These are phyloP conservation scores for Papiliotrema flavescens DNA, from an alignment of 1,284 basidiomycete species.

Conservation along the genomic window DNA sequence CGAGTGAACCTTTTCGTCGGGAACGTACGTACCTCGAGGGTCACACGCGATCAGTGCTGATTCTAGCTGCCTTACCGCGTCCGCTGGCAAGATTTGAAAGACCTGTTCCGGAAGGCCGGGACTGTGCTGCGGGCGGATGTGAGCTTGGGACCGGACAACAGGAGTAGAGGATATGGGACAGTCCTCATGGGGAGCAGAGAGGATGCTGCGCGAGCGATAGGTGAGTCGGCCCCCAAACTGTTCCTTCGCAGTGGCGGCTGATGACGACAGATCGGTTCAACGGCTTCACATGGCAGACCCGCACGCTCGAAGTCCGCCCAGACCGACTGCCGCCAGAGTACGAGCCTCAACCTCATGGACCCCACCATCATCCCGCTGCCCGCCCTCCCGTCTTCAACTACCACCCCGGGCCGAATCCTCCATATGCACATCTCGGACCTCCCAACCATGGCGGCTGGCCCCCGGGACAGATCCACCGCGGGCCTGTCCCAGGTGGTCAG, in stretches of 20 bases:
- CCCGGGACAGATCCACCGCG: conserved; percentile 24
- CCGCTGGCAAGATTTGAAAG: conserved; percentile 97
- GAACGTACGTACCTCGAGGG: conserved; percentile 62
- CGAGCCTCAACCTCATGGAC: conserved; percentile 52
- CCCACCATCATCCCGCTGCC: conserved; percentile 6
- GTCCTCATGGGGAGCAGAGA: conserved; percentile 86
- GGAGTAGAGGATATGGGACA: conserved; percentile 88
- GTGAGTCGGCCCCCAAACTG: conserved; percentile 24
- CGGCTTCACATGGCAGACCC: conserved; percentile 85
- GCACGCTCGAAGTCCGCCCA: conserved; percentile 81
- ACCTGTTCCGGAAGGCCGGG: conserved; percentile 90
- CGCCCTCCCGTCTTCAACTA: conserved; percentile 15
- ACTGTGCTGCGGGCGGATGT: conserved; percentile 94
- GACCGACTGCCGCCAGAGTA: conserved; percentile 65
- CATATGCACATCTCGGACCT: conserved; percentile 15
- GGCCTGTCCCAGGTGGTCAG: conserved; percentile 9
- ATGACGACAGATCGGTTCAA: conserved; percentile 61
- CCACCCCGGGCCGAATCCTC: conserved; percentile 8
- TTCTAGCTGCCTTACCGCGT: conserved; percentile 81
- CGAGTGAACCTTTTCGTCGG: conserved; percentile 86
- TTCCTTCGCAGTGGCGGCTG: neutral
- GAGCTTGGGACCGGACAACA: conserved; percentile 83
- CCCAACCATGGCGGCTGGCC: conserved; percentile 19
- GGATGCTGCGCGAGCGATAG: conserved; percentile 81
- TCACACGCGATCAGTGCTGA: conserved; percentile 7